A percentile compares a stretch with the other conserved stretches of the same genome.
These are phyloP conservation scores for Spathaspora jeffriesii DNA, from an alignment of 1,139 yeast genomes.

Conservation along the genomic window DNA sequence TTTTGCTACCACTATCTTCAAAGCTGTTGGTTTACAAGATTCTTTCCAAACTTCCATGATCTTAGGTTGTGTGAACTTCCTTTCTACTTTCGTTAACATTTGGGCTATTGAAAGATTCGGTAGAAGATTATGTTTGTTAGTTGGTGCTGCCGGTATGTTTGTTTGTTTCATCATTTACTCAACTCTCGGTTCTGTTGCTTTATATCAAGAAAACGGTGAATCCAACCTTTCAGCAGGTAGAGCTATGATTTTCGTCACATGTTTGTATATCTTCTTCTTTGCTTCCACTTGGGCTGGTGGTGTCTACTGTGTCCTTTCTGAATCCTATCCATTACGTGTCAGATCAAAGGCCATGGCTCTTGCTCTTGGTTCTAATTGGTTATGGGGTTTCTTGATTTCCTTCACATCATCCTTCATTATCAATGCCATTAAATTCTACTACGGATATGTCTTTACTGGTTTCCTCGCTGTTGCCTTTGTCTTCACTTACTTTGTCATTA, in stretches of 20 bases:
- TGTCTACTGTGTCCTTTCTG: conserved; percentile 76
- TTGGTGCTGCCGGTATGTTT: conserved; percentile 49
- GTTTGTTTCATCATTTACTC: conserved; percentile 61
- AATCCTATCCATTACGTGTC: conserved; percentile 75
- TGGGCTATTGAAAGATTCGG: conserved; percentile 70
- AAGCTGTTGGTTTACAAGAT: conserved; percentile 71
- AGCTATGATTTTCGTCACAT: conserved; percentile 74
- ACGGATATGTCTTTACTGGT: conserved; percentile 77
- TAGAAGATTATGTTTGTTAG: conserved; percentile 65
- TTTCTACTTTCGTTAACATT: conserved; percentile 67
- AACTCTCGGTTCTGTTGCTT: conserved; percentile 55
- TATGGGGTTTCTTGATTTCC: conserved; percentile 76
- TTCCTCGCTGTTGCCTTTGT: conserved; percentile 58
- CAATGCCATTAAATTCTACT: conserved; percentile 41
- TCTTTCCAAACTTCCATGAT: conserved; percentile 77
- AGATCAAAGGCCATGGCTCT: conserved; percentile 80
- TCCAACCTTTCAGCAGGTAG: conserved; percentile 51
- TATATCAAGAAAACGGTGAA: conserved; percentile 47
- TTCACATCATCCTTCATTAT: conserved; percentile 74
- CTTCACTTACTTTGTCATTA: conserved; percentile 57
- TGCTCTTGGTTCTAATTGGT: conserved; percentile 77
- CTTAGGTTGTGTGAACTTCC: conserved; percentile 75
- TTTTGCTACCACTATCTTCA: conserved; percentile 77
- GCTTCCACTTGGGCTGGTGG: conserved; percentile 89
- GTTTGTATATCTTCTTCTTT: conserved; percentile 77